These are phyloP conservation scores for barrel medic (Medicago truncatula) DNA, from an alignment of 306 rosid genomes.

Conservation along the genomic window MtrunA17r5.0-ANR NC_053049.1:7499501-7500000, in stretches of 20 bases:
- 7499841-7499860: too few relatives aligned
- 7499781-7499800: background rate
- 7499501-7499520: constrained; percentile 20
- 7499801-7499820: background rate
- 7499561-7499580: constrained; percentile 41
- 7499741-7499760: constrained; percentile 38
- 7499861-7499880: background rate
- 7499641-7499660: constrained; percentile 19
- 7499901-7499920: background rate
- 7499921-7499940: constrained; percentile 1
- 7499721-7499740: constrained; percentile 39
- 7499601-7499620: constrained; percentile 14
- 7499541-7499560: constrained; percentile 44
- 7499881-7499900: too few relatives aligned
- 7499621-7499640: constrained; percentile 47
- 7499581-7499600: constrained; percentile 38
- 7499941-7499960: background rate
- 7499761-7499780: constrained; percentile 30
- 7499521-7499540: constrained; percentile 20
- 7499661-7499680: constrained; percentile 36
- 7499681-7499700: constrained; percentile 7
- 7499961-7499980: constrained; percentile 12
- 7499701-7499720: constrained; percentile 40
- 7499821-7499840: background rate
- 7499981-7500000: background rate